phyloP scores from a whole-genome alignment of 345 rosid genomes.

The Acer negundo region DNA sequence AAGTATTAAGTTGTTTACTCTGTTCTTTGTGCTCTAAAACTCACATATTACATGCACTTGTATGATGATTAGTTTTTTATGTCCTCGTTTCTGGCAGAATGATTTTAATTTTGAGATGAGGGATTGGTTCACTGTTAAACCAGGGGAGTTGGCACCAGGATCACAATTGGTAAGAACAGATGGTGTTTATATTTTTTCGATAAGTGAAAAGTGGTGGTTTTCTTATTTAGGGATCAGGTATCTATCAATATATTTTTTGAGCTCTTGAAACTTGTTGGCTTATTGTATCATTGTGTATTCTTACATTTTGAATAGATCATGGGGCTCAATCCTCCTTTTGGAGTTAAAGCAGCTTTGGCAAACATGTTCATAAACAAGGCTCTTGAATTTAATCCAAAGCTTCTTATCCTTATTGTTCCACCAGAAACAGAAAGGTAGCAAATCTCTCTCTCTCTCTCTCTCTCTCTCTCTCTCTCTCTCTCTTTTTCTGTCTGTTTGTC shows the following conservation, averaged over 20 bases:
- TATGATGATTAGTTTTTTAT: slow-evolving; percentile 4
- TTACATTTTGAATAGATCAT: slow-evolving; percentile 55
- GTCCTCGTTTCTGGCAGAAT: slow-evolving; percentile 44
- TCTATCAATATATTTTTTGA: neutral
- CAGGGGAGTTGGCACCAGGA: slow-evolving; percentile 70
- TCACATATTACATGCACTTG: neutral
- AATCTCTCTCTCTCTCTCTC: slow-evolving; percentile 18
- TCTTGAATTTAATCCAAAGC: slow-evolving; percentile 87
- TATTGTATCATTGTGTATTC: slow-evolving; percentile 2
- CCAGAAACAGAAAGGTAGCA: slow-evolving; percentile 75
- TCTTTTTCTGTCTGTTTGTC: slow-evolving; percentile 10
- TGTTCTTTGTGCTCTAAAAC: neutral
- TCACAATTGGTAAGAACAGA: slow-evolving; percentile 62
- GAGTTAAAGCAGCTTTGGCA: slow-evolving; percentile 71
- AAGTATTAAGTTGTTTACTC: neutral
- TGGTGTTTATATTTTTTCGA: neutral
- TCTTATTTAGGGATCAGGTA: slow-evolving; percentile 9
- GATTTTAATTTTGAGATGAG: slow-evolving; percentile 71
- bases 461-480: slow-evolving; percentile 5
- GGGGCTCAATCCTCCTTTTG: slow-evolving; percentile 99
- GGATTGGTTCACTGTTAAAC: slow-evolving; percentile 79
- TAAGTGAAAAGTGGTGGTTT: neutral
- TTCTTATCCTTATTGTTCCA: slow-evolving; percentile 88
- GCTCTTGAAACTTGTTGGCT: neutral
- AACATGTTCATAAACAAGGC: slow-evolving; percentile 80